Base-by-base conservation (phyloP, 2,329 filamentous ascomycete genomes). In the Fusarium praegraminearum region DNA sequence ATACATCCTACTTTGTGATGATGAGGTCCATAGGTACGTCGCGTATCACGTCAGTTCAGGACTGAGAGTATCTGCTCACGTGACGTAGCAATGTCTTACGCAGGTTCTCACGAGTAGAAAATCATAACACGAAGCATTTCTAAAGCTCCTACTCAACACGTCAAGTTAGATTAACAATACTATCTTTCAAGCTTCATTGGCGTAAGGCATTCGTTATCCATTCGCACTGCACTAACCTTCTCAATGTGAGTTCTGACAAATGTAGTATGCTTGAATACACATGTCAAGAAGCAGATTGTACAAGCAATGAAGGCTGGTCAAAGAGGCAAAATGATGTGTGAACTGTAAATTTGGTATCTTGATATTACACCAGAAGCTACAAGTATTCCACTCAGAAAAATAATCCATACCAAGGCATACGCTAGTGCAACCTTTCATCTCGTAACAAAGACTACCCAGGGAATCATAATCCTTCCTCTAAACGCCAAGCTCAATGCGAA, bases 401-500 rank as follows among this genome's bases (percentile, higher is more conserved):
- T 20, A 50, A 53, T 38, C 7, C 36, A 41, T 57, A 46, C 38
- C 12, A 9, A 56, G 43, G 59, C 40, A 24, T 30, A 20, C 55
- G 50, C 58, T 52, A 38, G 18, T 55, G 33, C 41, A 40, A 49
- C 50, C 35, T 9, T 36, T 38, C 45, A 30, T 49, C 24, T 57
- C 52, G 49, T 26, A 58, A 55, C 32, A 47, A 62, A 58, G 20
- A 51, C 44, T 50, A 58, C 44, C 64, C 46, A 47, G 71, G 53
- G 58, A 67, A 73, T 67, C 60, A 62, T 64, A 22, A 55, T 57
- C 45, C 47, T 49, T 54, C 35, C 50, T 60, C 68, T 43, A 30
- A 75, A 73, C 73, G 69, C 73, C 73, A 45, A 71, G 67, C 71
- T 71, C 66, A 70, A 73, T 67, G 64, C 56, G 64, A 57, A 33